These are phyloP conservation scores for Hibiscus tridactylites DNA, from an alignment of 345 rosid species.

Conservation along the genomic window DNA sequence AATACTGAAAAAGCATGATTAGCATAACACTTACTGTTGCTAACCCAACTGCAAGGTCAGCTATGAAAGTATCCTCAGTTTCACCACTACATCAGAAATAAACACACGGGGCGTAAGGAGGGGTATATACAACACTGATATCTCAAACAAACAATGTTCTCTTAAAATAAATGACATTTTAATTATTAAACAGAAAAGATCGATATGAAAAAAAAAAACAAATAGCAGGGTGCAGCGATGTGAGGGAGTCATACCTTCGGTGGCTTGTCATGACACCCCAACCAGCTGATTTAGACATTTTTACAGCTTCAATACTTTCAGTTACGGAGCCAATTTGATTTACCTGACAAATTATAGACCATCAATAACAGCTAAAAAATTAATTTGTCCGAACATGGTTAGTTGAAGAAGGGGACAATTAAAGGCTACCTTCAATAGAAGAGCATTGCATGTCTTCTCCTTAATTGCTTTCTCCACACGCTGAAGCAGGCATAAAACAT, in stretches of 20 bases:
- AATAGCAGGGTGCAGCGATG: background rate
- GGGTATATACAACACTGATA: background rate
- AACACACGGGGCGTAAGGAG: background rate
- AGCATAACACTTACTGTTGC: conserved; percentile 33
- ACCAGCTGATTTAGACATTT: conserved; percentile 44
- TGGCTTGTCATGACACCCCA: conserved; percentile 61
- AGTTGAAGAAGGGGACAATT: background rate
- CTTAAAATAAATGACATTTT: background rate
- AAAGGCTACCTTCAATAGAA: conserved; percentile 39
- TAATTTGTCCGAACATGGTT: background rate
- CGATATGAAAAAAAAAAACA: background rate
- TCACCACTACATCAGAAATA: conserved; percentile 33
- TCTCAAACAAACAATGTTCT: background rate
- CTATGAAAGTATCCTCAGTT: conserved; percentile 55
- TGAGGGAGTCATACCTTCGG: conserved; percentile 20
- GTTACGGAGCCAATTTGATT: conserved; percentile 52
- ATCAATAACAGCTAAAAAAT: background rate
- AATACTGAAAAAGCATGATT: background rate
- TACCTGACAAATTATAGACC: conserved; percentile 23
- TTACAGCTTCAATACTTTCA: conserved; percentile 51
- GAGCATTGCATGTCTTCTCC: conserved; percentile 47
- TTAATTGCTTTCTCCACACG: conserved; percentile 52
- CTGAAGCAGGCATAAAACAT: conserved; percentile 20
- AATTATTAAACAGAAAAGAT: background rate
- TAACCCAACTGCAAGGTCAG: conserved; percentile 50